Evolutionary conservation across 495 filamentous ascomycete species (phyloP).

Genomic region (Elasticomyces elasticus): DNA sequence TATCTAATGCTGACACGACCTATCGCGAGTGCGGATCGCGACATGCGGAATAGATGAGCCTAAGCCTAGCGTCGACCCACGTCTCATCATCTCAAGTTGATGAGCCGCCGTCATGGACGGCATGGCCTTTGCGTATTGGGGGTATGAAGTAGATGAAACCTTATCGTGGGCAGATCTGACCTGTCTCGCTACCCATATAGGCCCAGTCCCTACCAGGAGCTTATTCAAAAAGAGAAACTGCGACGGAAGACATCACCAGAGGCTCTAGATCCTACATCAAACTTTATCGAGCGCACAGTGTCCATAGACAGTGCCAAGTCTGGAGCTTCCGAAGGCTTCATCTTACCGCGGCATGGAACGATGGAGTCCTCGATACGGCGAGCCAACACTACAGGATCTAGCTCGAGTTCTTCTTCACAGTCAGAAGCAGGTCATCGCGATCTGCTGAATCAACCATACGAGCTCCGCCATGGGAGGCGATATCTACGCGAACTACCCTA

Average conservation of each 20-base stretch:
- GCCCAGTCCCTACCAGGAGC: not conserved
- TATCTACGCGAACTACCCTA: constrained; percentile 77
- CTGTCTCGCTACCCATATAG: no score
- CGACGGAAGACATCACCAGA: not conserved
- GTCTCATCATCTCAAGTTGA: not conserved
- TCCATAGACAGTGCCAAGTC: not conserved
- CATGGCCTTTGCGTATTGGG: not conserved
- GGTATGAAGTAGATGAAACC: no score
- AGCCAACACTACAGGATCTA: not conserved
- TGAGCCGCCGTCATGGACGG: not conserved
- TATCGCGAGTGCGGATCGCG: no score
- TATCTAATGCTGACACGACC: no score
- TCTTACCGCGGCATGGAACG: constrained; percentile 3
- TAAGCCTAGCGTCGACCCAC: not conserved
- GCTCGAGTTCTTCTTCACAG: constrained; percentile 15
- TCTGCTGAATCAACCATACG: constrained; percentile 40
- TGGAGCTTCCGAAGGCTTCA: not conserved
- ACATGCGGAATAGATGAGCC: not conserved
- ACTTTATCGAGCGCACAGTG: not conserved
- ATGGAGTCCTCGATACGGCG: constrained; percentile 6
- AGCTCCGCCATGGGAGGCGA: constrained; percentile 63
- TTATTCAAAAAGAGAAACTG: not conserved
- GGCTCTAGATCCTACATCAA: not conserved
- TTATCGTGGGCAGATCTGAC: no score
- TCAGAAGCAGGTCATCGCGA: constrained; percentile 4